phyloP scores from a whole-genome alignment of 208 protist genomes.

The Novymonas esmeraldas region DNA sequence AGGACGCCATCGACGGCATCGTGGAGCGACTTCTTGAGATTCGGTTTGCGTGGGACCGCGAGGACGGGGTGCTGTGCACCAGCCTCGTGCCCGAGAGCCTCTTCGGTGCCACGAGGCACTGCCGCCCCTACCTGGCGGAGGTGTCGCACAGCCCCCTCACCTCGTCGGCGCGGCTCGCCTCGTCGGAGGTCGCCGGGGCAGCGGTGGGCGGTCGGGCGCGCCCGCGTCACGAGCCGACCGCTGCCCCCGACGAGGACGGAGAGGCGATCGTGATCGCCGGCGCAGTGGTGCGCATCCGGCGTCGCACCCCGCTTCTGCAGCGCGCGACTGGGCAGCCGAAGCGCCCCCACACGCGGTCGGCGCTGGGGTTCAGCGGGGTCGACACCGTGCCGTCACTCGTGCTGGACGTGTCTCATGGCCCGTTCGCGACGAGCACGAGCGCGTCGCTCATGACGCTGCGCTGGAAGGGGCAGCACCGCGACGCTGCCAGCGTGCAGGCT shows the following conservation, averaged over 20 bases:
- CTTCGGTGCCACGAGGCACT: constrained; percentile 58
- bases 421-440: constrained; percentile 59
- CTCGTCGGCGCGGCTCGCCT: constrained; percentile 3
- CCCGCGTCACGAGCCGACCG: background rate
- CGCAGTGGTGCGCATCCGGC: constrained; percentile 17
- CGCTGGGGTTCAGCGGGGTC: constrained; percentile 69
- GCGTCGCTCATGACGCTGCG: constrained; percentile 61
- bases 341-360: constrained; percentile 29
- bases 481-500: constrained; percentile 51
- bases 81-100: constrained; percentile 64
- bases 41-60: constrained; percentile 85
- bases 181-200: background rate
- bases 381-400: constrained; percentile 73
- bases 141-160: constrained; percentile 7
- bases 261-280: constrained; percentile 35
- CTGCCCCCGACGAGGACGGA: constrained; percentile 1
- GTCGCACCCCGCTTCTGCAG: constrained; percentile 18
- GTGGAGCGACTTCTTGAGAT: constrained; percentile 70
- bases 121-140: constrained; percentile 46
- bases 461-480: constrained; percentile 76
- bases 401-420: constrained; percentile 72
- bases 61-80: constrained; percentile 67
- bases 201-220: background rate
- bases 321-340: constrained; percentile 39
- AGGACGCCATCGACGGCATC: constrained; percentile 56